Conservation (phyloP, 2,329 filamentous ascomycete species). For the Chaetomiaceae sp. region DNA sequence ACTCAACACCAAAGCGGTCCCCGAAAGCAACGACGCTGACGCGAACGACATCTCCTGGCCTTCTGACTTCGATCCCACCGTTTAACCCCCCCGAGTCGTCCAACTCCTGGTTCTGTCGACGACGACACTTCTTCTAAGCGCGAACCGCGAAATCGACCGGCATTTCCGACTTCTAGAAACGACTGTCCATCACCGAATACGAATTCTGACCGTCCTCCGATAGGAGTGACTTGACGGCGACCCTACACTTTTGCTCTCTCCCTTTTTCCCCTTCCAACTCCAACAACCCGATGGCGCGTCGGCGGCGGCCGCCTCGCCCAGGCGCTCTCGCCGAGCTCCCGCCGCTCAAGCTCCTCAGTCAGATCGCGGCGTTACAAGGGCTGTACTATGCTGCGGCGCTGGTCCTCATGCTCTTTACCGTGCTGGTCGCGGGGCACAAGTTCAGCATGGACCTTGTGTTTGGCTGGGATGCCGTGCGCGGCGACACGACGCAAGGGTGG, state of each 20-base stretch:
- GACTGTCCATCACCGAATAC: no score
- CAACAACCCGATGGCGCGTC: conserved; percentile 44
- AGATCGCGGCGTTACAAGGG: conserved; percentile 54
- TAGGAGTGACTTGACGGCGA: background rate
- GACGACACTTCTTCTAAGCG: no score
- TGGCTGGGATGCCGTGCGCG: conserved; percentile 55
- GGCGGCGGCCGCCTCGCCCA: conserved; percentile 54
- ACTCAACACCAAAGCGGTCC: no score
- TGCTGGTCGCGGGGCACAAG: conserved; percentile 52
- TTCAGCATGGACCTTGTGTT: conserved; percentile 54
- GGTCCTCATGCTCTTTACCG: conserved; percentile 42
- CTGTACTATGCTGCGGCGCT: conserved; percentile 39
- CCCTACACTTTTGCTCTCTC: background rate
- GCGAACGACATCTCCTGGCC: no score
- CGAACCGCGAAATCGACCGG: no score
- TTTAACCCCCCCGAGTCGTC: no score
- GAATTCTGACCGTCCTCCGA: no score
- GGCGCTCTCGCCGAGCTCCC: conserved; percentile 59
- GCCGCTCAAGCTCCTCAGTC: conserved; percentile 54
- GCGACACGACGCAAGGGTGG: conserved; percentile 60
- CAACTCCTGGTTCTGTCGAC: no score
- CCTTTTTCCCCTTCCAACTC: background rate
- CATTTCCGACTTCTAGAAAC: no score
- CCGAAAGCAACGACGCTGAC: no score
- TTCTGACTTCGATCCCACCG: no score